Conservation (phyloP, 139 green algal species). For the Chlorella sp. region DNA sequence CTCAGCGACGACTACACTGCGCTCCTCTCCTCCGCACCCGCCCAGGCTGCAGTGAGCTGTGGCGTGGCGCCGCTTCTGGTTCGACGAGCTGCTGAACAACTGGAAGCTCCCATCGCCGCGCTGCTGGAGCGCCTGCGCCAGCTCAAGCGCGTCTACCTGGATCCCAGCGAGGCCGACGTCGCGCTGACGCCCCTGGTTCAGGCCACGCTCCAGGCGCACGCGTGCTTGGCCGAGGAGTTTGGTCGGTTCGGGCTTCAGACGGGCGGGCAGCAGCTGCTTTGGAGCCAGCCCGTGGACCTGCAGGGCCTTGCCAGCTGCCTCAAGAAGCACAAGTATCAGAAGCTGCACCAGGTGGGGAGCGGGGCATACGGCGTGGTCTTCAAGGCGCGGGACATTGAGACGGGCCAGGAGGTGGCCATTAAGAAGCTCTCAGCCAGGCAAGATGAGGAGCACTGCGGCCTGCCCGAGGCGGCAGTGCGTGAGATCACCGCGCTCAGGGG, state of each 20-base stretch:
- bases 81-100: no score
- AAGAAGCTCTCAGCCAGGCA: conserved; percentile 82
- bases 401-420: conserved; percentile 64
- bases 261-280: not conserved
- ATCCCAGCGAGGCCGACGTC: not conserved
- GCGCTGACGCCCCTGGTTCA: not conserved
- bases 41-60: no score
- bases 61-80: no score
- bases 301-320: not conserved
- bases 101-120: not conserved
- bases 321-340: not conserved
- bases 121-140: not conserved
- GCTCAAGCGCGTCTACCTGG: not conserved
- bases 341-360: conserved; percentile 11
- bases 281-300: not conserved
- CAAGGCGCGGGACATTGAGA: conserved; percentile 47
- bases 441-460: conserved; percentile 43
- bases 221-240: not conserved
- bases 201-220: not conserved
- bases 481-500: conserved; percentile 76
- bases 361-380: conserved; percentile 42
- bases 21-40: no score
- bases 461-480: conserved; percentile 60
- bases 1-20: no score
- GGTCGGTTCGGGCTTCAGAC: not conserved